Base-by-base conservation (phyloP, 2,329 filamentous ascomycete genomes). In the Dothistroma pini region DNA sequence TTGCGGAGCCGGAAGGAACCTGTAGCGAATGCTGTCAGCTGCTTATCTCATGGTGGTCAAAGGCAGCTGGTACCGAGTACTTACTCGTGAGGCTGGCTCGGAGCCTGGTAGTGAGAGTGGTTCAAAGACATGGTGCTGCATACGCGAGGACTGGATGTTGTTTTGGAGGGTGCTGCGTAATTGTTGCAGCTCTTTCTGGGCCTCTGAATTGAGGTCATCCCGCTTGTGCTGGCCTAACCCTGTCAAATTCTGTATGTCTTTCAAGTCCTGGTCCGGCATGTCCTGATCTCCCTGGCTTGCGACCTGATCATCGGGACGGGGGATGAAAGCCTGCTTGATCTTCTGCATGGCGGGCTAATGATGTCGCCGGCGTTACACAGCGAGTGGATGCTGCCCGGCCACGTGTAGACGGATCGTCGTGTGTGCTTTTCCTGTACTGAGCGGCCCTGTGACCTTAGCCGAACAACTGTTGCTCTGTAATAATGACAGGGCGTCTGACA, bases 111-210 rank as follows among this genome's bases (percentile, higher is more conserved):
- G 81, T 38, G 95, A 97, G 65, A 96, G 87, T 35, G 93, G 89
- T 74, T 97, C 93, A 72, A 93, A 97, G 49, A 89, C 87, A 77
- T 91, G 96, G 73, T 92, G 90, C 73, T 89, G 89, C 81, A 96
- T 86, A 65, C 93, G 86, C 60, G 86, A 84, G 69, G 93, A 89
- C 78, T 97, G 93, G 63, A 96, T 82, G 69, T 88, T 86, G 64
- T 86, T 86, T 66, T 91, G 89, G 29, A 96, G 80, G 25, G 86
- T 87, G 68, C 86, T 85, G 55, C 89, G 87, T 63, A 96, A 79
- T 62, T 86, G 86, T 67, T 84, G 85, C 59, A 96, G 80, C 71
- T 93, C 66, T 63, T 64, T 63, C 54, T 68, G 65, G 35, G 63
- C 65, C 7, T 83, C 79, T 11, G 73, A 73, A 57, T 70, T 72